These are phyloP conservation scores for Penicillium subrubescens DNA, from an alignment of 495 filamentous ascomycete genomes.

Conservation along the genomic window DNA sequence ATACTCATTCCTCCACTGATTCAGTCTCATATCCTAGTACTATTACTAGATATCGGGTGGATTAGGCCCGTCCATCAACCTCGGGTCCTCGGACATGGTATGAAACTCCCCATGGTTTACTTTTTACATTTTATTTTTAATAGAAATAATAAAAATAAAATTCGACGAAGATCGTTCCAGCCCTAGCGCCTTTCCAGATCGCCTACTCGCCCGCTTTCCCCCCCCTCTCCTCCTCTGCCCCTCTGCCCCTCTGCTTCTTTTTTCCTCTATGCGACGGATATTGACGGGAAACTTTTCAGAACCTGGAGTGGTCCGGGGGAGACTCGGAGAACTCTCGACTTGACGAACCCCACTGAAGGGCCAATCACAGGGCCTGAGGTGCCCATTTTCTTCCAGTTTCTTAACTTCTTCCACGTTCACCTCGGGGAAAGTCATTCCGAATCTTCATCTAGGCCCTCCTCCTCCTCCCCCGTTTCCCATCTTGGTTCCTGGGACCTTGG, in stretches of 20 bases:
- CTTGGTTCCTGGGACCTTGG: not conserved
- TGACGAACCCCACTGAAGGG: not conserved
- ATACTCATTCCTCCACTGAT: not conserved
- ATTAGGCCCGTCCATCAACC: conserved; percentile 27
- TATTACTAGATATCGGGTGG: conserved; percentile 20
- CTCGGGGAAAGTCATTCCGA: conserved; percentile 27
- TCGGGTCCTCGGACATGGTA: conserved; percentile 27
- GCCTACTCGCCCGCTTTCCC: conserved; percentile 2
- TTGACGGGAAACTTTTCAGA: conserved; percentile 19
- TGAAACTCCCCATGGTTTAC: not conserved
- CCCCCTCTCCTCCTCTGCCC: too few species aligned
- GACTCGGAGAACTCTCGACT: conserved; percentile 33
- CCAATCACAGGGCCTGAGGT: not conserved
- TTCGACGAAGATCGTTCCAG: not conserved
- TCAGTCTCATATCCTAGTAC: not conserved
- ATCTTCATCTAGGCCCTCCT: not conserved
- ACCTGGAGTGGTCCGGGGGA: conserved; percentile 23
- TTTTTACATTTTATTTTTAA: not conserved
- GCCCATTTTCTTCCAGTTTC: not conserved
- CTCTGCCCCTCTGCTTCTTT: too few species aligned
- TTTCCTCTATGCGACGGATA: conserved; percentile 18
- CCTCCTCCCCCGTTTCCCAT: not conserved
- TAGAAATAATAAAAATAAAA: too few species aligned
- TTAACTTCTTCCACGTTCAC: conserved; percentile 1
- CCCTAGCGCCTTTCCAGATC: not conserved